These are phyloP conservation scores for Friedmanniomyces endolithicus DNA, from an alignment of 495 filamentous ascomycete species.

Conservation along the genomic window DNA sequence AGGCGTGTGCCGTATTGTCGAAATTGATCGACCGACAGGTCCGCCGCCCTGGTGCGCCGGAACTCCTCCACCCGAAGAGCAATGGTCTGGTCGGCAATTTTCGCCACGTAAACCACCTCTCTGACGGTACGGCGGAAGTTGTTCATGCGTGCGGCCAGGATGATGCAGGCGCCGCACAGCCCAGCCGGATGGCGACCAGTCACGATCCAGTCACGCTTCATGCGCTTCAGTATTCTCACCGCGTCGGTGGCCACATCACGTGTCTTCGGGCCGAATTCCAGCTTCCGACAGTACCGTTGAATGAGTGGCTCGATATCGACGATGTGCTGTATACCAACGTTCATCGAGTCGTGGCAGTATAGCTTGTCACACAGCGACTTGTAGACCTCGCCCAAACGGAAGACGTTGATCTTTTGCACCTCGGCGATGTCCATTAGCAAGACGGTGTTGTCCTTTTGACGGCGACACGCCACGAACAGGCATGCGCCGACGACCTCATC, in stretches of 20 bases:
- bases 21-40: slow-evolving; percentile 78
- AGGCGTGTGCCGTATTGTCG: slow-evolving; percentile 45
- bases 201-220: slow-evolving; percentile 94
- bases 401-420: slow-evolving; percentile 64
- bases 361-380: slow-evolving; percentile 61
- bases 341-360: slow-evolving; percentile 38
- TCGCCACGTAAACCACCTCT: slow-evolving; percentile 92
- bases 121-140: slow-evolving; percentile 84
- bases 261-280: slow-evolving; percentile 72
- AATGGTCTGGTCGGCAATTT: slow-evolving; percentile 83
- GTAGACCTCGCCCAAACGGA: slow-evolving; percentile 73
- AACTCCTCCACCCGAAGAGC: slow-evolving; percentile 84
- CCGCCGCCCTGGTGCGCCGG: slow-evolving; percentile 62
- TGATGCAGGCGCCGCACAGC: slow-evolving; percentile 84
- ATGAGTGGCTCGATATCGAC: slow-evolving; percentile 71
- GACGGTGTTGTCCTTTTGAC: slow-evolving; percentile 43
- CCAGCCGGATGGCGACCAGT: slow-evolving; percentile 85
- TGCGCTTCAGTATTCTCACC: slow-evolving; percentile 70
- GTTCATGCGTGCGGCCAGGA: slow-evolving; percentile 92
- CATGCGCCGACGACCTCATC: slow-evolving; percentile 72
- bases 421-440: slow-evolving; percentile 97
- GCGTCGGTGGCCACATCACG: slow-evolving; percentile 77
- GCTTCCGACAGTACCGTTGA: slow-evolving; percentile 70
- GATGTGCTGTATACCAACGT: slow-evolving; percentile 39
- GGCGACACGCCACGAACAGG: slow-evolving; percentile 75